Conservation (phyloP, 2,329 filamentous ascomycete species). For the Tolypocladium guangdongense region DNA sequence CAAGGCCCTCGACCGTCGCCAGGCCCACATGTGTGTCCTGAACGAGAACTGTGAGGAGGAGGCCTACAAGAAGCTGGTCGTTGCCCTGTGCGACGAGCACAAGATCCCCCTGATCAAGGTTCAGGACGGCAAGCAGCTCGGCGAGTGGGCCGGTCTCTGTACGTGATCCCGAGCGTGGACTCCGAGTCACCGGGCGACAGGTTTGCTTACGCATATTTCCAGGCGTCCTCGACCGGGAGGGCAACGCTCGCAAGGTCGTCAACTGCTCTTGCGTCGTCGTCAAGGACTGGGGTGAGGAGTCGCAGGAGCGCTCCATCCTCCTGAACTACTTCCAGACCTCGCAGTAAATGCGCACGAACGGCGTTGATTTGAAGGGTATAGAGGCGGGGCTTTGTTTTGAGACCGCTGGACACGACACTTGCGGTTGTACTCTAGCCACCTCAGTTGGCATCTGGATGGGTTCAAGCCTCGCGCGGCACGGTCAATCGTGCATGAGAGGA, state of each 20-base stretch:
- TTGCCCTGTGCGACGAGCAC: constrained; percentile 97
- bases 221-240: constrained; percentile 98
- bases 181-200: not conserved
- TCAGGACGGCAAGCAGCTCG: constrained; percentile 97
- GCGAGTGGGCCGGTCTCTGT: constrained; percentile 99
- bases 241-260: constrained; percentile 99
- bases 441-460: constrained; percentile 34
- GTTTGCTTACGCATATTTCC: constrained; percentile 18
- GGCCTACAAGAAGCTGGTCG: constrained; percentile 99
- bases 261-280: constrained; percentile 99
- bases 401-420: constrained; percentile 24
- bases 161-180: constrained; percentile 34
- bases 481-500: constrained; percentile 24
- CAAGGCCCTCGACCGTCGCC: constrained; percentile 96
- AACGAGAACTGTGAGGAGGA: constrained; percentile 99
- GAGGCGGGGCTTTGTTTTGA: constrained; percentile 23
- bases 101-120: constrained; percentile 99
- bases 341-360: constrained; percentile 37
- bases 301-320: constrained; percentile 94
- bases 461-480: constrained; percentile 21
- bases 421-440: constrained; percentile 36
- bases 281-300: constrained; percentile 99
- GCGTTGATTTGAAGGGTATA: constrained; percentile 27
- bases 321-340: constrained; percentile 99
- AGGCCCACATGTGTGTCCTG: constrained; percentile 99